Evolutionary conservation across 164 flowering plant species (phyloP).

Genomic region (Umbilicus rupestris): DNA sequence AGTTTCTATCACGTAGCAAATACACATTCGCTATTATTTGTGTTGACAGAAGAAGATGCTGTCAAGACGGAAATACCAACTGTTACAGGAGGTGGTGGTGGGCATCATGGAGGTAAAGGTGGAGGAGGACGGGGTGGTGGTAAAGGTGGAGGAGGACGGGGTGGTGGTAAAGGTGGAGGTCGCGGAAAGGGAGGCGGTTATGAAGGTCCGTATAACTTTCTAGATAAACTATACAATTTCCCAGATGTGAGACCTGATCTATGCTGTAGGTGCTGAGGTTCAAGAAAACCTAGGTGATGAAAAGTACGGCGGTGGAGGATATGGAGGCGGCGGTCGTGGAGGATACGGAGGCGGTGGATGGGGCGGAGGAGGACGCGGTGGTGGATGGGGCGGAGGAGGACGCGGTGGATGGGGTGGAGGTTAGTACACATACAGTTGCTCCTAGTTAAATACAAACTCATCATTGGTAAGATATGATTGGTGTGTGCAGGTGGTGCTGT

Average conservation of each 20-base stretch:
- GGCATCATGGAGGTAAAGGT: background rate
- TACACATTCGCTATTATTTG: background rate
- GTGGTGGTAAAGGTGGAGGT: background rate
- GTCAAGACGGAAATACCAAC: background rate
- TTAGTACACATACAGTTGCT: too few relatives aligned
- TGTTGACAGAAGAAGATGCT: background rate
- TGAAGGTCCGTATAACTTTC: background rate
- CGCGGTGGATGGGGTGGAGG: conserved; percentile 6
- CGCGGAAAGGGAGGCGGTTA: background rate
- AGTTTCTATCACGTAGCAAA: background rate
- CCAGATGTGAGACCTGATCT: background rate
- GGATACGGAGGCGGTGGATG: background rate
- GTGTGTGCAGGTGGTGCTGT: too few relatives aligned
- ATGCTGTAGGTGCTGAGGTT: background rate
- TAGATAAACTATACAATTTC: background rate
- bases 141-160: background rate
- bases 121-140: background rate
- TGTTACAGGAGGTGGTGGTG: background rate
- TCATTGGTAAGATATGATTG: too few relatives aligned
- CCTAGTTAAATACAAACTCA: too few relatives aligned
- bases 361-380: background rate
- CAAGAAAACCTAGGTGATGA: background rate
- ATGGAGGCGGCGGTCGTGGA: background rate
- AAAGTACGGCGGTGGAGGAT: conserved; percentile 2
- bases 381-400: conserved; percentile 3